phyloP scores from a whole-genome alignment of 345 rosid species.

The Streptanthus diversifolius region DNA sequence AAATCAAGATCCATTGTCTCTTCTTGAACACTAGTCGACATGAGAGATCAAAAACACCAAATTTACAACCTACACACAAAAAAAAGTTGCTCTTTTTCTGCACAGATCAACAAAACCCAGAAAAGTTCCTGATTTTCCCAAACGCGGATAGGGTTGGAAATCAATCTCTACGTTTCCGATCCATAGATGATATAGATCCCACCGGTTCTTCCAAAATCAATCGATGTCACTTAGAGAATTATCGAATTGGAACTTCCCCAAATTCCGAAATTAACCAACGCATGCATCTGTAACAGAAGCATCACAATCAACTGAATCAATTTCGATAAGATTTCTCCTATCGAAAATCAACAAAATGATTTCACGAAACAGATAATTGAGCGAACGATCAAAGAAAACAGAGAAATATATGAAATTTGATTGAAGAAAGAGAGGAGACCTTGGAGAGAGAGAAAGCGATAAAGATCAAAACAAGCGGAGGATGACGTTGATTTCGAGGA shows the following conservation, averaged over 20 bases:
- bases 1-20: conserved; percentile 53
- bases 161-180: background rate
- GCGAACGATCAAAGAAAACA: conserved; percentile 6
- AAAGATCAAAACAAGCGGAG: conserved; percentile 15
- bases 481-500: conserved; percentile 5
- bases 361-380: background rate
- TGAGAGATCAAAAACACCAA: conserved; percentile 17
- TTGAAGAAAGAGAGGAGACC: background rate
- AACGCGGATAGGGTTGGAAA: background rate
- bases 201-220: background rate
- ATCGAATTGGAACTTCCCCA: background rate
- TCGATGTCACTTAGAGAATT: background rate
- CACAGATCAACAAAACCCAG: conserved; percentile 17
- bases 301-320: background rate
- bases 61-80: background rate
- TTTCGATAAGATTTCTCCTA: background rate
- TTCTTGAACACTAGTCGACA: conserved; percentile 32
- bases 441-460: background rate
- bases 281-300: conserved; percentile 28
- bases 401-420: background rate
- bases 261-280: conserved; percentile 11
- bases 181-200: conserved; percentile 7
- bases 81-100: background rate
- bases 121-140: background rate
- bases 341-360: background rate